Conservation (phyloP, 2,329 filamentous ascomycete species). For the Stylonectria norvegica region DNA sequence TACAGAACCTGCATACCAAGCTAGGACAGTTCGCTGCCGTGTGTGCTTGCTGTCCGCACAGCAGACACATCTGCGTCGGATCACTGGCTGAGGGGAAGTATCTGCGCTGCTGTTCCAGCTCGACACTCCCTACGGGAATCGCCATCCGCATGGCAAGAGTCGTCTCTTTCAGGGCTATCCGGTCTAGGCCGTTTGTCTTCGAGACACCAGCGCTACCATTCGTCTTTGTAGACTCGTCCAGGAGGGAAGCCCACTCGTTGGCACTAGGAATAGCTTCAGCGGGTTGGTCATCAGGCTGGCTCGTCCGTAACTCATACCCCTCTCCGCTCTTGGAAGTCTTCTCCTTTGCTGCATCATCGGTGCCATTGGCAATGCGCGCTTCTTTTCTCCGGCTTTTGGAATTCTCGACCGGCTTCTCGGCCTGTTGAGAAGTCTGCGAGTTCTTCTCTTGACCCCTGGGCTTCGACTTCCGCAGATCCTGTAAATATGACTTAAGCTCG, state of each 20-base stretch:
- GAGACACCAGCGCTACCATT: conserved; percentile 8
- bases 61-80: conserved; percentile 45
- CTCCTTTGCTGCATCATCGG: conserved; percentile 13
- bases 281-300: conserved; percentile 13
- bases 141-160: conserved; percentile 15
- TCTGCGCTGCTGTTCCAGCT: conserved; percentile 38
- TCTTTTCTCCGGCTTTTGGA: conserved; percentile 13
- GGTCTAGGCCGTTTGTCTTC: neutral
- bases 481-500: no score
- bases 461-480: no score
- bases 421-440: neutral
- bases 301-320: conserved; percentile 24
- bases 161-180: neutral
- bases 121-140: conserved; percentile 31
- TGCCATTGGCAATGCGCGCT: conserved; percentile 19
- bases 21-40: conserved; percentile 42
- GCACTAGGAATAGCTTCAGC: conserved; percentile 5
- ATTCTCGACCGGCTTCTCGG: conserved; percentile 8
- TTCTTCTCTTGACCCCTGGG: no score
- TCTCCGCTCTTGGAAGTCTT: conserved; percentile 25
- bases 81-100: conserved; percentile 52
- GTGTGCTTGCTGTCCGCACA: conserved; percentile 51
- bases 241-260: conserved; percentile 4
- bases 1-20: conserved; percentile 48
- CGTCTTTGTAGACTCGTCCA: conserved; percentile 1